Percentiles rank a stretch among this genome's conserved stretches.
Conservation (phyloP, 192 early-diverging fungal species). For the Umbelopsis vinacea region DNA sequence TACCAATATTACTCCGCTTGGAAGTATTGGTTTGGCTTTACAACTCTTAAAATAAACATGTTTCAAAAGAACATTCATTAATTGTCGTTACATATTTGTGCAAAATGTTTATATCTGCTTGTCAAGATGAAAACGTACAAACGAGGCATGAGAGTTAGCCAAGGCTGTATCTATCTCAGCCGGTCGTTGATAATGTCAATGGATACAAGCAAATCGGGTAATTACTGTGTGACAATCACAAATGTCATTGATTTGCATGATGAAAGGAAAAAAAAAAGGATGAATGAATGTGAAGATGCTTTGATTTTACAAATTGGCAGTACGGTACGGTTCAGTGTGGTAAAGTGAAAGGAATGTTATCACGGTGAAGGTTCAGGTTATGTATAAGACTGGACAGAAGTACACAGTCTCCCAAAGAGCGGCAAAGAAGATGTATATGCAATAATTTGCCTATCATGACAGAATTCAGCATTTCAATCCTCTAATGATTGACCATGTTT, state of each 20-base stretch:
- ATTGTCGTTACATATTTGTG: too few relatives aligned
- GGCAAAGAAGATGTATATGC: too few relatives aligned
- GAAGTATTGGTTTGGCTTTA: constrained; percentile 4
- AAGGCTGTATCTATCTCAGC: background rate
- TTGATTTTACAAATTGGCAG: constrained; percentile 9
- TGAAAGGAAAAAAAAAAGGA: background rate
- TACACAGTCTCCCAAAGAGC: background rate
- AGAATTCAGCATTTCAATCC: background rate
- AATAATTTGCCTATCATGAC: too few relatives aligned
- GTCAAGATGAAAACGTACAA: background rate
- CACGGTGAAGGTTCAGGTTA: too few relatives aligned
- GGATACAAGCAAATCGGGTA: background rate
- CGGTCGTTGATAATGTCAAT: background rate
- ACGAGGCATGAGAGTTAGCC: background rate
- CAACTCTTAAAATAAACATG: constrained; percentile 8
- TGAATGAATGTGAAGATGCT: background rate
- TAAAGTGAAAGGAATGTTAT: too few relatives aligned
- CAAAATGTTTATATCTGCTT: background rate
- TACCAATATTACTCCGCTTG: background rate
- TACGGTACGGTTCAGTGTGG: background rate
- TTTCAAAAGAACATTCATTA: background rate
- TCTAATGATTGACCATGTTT: constrained; percentile 27
- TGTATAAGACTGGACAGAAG: too few relatives aligned
- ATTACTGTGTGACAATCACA: background rate
- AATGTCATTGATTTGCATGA: background rate